Evolutionary conservation across 1,139 yeast species (phyloP), one percentile per base, ranked within the genome.

Genomic region (Kodamaea arcana): DNA sequence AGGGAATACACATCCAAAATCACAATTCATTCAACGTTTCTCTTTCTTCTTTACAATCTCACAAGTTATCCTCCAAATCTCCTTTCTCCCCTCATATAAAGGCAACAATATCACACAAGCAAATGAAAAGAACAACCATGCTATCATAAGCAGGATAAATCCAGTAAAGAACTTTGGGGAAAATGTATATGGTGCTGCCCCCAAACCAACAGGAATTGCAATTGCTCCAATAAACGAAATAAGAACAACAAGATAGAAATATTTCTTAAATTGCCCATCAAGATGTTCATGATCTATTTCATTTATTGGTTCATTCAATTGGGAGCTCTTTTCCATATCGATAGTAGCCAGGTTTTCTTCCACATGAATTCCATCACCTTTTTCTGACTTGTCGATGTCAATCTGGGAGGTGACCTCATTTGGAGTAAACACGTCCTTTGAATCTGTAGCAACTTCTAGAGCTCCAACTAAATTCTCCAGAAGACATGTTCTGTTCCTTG

Each of bases 401-500:
- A n/a, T n/a, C 15, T 24, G 15, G 6, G 27, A 24, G n/a, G 6
- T 14, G n/a, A n/a, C n/a, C n/a, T n/a, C n/a, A n/a, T n/a, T n/a
- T 9, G 23, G 11, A 9, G 23, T 21, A 21, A 11, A 21, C 11
- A 21, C 23, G 6, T 24, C 27, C 27, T 18, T 18, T 18, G 22
- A 6, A 18, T 7, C 9, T 9, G 6, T 9, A 9, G 6, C 22
- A 6, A 7, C 27, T 7, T 7, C 7, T 14, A 6, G 6, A 6
- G 7, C 13, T 7, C 6, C 27, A 7, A 24, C n/a, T n/a, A n/a
- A 14, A 24, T 14, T 31, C 6, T 54, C 52, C 4, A 41, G 37
- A 33, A 62, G 46, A 31, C 59, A 50, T 2, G 66, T 59, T 37
- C 54, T 51, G 39, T 62, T 60, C 45, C 69, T 51, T 1, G 69